Base-by-base conservation (phyloP, 768 basidiomycete species). In the Coprinopsis strossmayeri region DNA sequence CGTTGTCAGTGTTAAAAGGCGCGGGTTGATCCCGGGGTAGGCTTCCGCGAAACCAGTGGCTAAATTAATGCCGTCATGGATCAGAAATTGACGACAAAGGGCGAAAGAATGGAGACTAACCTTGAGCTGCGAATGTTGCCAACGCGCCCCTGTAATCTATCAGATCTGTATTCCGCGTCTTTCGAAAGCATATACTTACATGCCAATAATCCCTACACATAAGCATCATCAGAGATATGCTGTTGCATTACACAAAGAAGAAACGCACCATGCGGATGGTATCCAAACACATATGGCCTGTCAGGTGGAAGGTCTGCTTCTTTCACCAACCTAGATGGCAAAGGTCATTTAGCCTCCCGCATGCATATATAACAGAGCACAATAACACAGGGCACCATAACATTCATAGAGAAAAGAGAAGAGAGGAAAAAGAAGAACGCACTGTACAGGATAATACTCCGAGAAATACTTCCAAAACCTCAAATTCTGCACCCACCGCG, bases 91-190 rank as follows among this genome's bases (percentile, higher is more conserved):
- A n/a, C n/a, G n/a, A n/a, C 42, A 46, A 23, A 25, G 26, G 38
- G 39, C 34, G 23, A 35, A 37, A 23, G n/a, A 34, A 23, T n/a
- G 25, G 34, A 38, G 21, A 54, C 56, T 17, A 45, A 84, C 91
- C 86, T 72, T 98, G 95, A 18, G 93, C 94, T 2, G 83, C 95
- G 57, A 99, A 98, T n/a, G 92, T 97, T 9, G 89, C 89, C 34
- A 96, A 71, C 3, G 93, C 91, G 34, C 93, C 93, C 88, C 91
- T 94, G 52, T 26, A 35, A 38, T 45, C 42, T 27, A 48, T 43
- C 34, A 35, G 18, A 23, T 45, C 13, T 52, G 43, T 51, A n/a
- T 26, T 20, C 18, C 24, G 1, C 20, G n/a, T 30, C 12, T 25
- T 23, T 11, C 26, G 35, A 49, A 23, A 21, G 13, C n/a, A 32